Percentiles rank a stretch among this genome's conserved stretches.
phyloP scores from a whole-genome alignment of 2,329 filamentous ascomycete species.

The Penicillium hordei region DNA sequence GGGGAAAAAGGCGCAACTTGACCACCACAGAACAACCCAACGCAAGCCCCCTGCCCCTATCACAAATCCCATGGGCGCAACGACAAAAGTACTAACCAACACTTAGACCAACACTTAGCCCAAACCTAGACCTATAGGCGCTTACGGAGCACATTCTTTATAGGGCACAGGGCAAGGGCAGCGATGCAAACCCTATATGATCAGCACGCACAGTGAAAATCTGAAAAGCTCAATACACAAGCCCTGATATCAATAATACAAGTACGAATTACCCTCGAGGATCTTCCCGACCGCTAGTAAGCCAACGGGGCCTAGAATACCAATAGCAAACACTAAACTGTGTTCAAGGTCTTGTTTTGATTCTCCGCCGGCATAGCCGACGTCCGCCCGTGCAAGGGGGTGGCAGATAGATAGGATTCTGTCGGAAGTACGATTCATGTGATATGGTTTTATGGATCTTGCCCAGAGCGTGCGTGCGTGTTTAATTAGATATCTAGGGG shows the following conservation, averaged over 20 bases:
- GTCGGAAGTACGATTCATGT: background rate
- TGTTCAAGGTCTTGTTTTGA: slow-evolving; percentile 16
- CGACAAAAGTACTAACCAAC: slow-evolving; percentile 3
- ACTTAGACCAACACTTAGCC: background rate
- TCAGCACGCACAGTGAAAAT: slow-evolving; percentile 21
- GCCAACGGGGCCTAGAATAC: slow-evolving; percentile 1
- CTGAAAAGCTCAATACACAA: background rate
- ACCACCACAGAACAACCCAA: background rate
- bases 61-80: background rate
- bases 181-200: slow-evolving; percentile 19
- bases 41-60: background rate
- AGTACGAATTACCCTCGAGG: background rate
- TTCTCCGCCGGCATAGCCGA: slow-evolving; percentile 1
- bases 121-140: background rate
- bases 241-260: background rate
- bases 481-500: slow-evolving; percentile 3
- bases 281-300: slow-evolving; percentile 7
- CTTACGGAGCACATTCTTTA: background rate
- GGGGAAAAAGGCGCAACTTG: background rate
- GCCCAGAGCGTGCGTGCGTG: background rate
- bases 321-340: background rate
- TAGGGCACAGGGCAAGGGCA: slow-evolving; percentile 31
- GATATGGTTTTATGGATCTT: background rate
- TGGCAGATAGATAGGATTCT: slow-evolving; percentile 5
- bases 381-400: slow-evolving; percentile 20